Conservation (phyloP, 495 filamentous ascomycete species). For the Xanthoparmelia taractica region DNA sequence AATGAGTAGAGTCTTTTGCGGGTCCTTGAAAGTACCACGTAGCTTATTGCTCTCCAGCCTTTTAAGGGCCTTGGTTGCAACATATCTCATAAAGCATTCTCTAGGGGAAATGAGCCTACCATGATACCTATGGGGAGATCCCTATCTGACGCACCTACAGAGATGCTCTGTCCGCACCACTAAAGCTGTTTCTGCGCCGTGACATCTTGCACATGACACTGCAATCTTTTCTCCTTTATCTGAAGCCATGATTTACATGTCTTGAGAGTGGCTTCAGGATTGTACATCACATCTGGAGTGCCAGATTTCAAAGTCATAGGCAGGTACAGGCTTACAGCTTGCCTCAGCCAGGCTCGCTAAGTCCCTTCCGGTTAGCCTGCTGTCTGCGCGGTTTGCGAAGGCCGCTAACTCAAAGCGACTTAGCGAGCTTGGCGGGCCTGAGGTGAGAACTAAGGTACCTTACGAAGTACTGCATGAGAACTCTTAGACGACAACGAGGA, state of each 20-base stretch:
- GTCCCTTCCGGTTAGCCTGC: no score
- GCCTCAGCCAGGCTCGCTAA: no score
- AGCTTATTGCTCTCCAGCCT: slow-evolving; percentile 61
- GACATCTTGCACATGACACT: slow-evolving; percentile 32
- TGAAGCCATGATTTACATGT: not conserved
- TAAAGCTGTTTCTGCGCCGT: slow-evolving; percentile 33
- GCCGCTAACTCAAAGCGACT: no score
- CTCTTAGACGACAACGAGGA: no score
- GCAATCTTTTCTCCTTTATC: not conserved
- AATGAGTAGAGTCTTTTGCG: slow-evolving; percentile 55
- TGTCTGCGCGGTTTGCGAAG: no score
- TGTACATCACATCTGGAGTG: not conserved
- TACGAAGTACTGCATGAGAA: no score
- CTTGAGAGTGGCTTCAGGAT: not conserved
- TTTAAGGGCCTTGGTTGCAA: slow-evolving; percentile 66
- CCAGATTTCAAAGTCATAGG: not conserved
- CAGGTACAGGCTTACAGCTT: no score
- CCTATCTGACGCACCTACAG: slow-evolving; percentile 40
- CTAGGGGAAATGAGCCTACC: slow-evolving; percentile 38
- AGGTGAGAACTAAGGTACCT: no score
- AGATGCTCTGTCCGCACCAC: slow-evolving; percentile 39
- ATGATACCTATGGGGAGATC: slow-evolving; percentile 12
- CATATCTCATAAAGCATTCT: slow-evolving; percentile 68
- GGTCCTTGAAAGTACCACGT: slow-evolving; percentile 30
- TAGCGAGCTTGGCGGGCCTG: no score